Conservation (phyloP, 2,329 filamentous ascomycete genomes). For the Fusarium sp. region DNA sequence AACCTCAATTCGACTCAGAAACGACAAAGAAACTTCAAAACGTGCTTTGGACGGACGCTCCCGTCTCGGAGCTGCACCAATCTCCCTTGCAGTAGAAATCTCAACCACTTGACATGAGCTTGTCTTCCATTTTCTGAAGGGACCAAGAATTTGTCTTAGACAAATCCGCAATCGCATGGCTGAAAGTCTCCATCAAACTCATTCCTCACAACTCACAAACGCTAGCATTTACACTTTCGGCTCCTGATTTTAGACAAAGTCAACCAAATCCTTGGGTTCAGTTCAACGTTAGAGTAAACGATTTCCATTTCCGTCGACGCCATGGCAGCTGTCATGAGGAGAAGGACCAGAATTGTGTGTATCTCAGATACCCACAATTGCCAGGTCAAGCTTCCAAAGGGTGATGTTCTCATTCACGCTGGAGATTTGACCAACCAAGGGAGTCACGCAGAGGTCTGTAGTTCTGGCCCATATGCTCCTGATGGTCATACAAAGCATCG, state of each 20-base stretch:
- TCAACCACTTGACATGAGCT: constrained; percentile 7
- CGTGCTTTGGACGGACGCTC: constrained; percentile 11
- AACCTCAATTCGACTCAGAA: background rate
- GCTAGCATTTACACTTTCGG: constrained; percentile 30
- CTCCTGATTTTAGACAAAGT: constrained; percentile 25
- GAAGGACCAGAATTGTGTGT: constrained; percentile 74
- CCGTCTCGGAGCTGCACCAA: constrained; percentile 11
- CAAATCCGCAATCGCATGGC: constrained; percentile 23
- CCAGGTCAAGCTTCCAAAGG: constrained; percentile 70
- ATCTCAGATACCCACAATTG: constrained; percentile 81
- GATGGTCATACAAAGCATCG: background rate
- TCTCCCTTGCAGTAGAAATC: constrained; percentile 18
- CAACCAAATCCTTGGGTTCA: constrained; percentile 20
- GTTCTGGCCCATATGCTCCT: background rate
- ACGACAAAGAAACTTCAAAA: constrained; percentile 14
- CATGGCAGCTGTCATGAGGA: constrained; percentile 29
- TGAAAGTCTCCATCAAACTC: background rate
- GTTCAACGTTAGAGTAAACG: constrained; percentile 21
- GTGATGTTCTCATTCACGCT: constrained; percentile 79
- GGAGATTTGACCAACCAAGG: constrained; percentile 82
- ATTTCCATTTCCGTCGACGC: constrained; percentile 6
- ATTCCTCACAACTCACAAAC: background rate
- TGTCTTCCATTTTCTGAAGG: constrained; percentile 7
- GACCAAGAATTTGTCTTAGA: constrained; percentile 24
- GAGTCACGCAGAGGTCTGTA: constrained; percentile 60